Conservation (phyloP, 2,329 filamentous ascomycete species). For the Sporothrix mexicana region DNA sequence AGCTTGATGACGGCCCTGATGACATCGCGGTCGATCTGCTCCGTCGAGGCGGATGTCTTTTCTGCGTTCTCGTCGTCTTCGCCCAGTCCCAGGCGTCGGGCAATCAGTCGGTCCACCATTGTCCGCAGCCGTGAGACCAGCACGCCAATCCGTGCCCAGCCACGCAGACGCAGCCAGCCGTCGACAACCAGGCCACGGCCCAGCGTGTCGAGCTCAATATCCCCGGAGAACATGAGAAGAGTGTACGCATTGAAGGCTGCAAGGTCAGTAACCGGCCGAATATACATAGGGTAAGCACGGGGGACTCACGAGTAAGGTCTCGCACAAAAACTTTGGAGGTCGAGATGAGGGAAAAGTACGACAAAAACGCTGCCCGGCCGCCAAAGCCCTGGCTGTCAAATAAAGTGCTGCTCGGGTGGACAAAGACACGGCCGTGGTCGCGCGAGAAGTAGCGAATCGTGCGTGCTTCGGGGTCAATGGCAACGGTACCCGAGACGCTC, state of each 20-base stretch:
- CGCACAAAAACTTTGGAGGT: conserved; percentile 92
- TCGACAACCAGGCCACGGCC: conserved; percentile 89
- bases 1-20: conserved; percentile 78
- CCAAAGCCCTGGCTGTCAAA: conserved; percentile 83
- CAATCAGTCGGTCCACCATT: conserved; percentile 86
- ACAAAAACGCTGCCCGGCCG: conserved; percentile 76
- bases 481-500: conserved; percentile 85
- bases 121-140: conserved; percentile 80
- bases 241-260: conserved; percentile 82
- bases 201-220: conserved; percentile 82
- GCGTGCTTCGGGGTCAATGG: conserved; percentile 88
- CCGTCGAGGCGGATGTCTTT: conserved; percentile 43
- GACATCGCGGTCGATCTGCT: conserved; percentile 67
- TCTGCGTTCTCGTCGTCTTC: conserved; percentile 44
- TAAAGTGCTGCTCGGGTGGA: conserved; percentile 86
- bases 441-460: conserved; percentile 93
- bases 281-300: conserved; percentile 47
- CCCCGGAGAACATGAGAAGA: conserved; percentile 86
- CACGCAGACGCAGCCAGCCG: conserved; percentile 83
- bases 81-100: conserved; percentile 79
- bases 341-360: conserved; percentile 89
- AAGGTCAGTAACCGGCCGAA: conserved; percentile 45
- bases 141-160: conserved; percentile 95
- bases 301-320: conserved; percentile 79
- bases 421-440: conserved; percentile 85